These are phyloP conservation scores for Eucalyptus sp. DNA, from an alignment of 345 rosid genomes.

Conservation along the genomic window DNA sequence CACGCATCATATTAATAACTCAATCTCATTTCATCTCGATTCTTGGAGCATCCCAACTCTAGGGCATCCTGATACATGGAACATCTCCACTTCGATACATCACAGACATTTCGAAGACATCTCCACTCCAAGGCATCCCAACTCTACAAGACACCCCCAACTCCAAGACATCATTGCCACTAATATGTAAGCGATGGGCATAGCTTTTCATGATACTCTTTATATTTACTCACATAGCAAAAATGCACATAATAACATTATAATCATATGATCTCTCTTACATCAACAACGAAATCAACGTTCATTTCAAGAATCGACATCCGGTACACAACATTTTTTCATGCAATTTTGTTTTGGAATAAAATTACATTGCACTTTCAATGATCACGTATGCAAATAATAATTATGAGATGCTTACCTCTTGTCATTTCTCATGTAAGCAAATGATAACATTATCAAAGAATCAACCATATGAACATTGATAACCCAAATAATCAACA, in stretches of 20 bases:
- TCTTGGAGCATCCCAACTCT: too few relatives aligned
- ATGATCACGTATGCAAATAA: accelerated
- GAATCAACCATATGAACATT: background rate
- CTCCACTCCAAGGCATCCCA: too few relatives aligned
- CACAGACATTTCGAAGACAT: too few relatives aligned
- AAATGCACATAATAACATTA: background rate
- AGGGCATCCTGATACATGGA: accelerated
- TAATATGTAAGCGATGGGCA: too few relatives aligned
- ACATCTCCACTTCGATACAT: too few relatives aligned
- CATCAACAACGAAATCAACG: accelerated
- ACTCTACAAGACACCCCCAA: accelerated
- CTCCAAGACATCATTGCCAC: accelerated
- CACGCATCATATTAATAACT: too few relatives aligned
- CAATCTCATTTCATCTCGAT: too few relatives aligned
- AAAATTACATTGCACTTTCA: background rate
- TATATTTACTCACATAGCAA: background rate
- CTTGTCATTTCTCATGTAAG: background rate
- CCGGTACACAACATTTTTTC: too few relatives aligned
- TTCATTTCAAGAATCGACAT: accelerated
- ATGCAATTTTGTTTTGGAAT: too few relatives aligned
- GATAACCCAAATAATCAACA: too few relatives aligned
- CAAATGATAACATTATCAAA: background rate
- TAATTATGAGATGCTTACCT: background rate
- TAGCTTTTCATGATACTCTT: background rate
- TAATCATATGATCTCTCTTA: too few relatives aligned